phyloP scores from a whole-genome alignment of 2,329 filamentous ascomycete genomes.

The Fusarium liriodendri region DNA sequence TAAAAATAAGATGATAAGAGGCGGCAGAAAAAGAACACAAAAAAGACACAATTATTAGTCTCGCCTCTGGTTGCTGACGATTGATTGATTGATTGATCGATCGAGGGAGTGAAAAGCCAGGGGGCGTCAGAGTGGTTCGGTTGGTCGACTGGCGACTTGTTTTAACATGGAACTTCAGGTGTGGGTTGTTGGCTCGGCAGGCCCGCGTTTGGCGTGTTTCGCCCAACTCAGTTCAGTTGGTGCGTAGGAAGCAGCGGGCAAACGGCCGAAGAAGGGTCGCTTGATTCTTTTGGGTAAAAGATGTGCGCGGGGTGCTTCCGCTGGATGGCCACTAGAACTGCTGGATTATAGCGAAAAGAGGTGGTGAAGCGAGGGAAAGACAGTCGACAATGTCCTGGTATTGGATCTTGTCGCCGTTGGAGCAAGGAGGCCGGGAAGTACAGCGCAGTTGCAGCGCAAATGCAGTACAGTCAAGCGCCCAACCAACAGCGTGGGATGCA shows the following conservation, averaged over 20 bases:
- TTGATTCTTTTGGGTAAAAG: conserved; percentile 25
- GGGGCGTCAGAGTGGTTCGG: conserved; percentile 38
- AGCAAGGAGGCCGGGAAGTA: conserved; percentile 27
- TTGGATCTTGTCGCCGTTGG: conserved; percentile 10
- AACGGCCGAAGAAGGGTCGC: conserved; percentile 8
- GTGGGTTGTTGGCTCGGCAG: conserved; percentile 39
- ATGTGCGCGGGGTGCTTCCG: conserved; percentile 2
- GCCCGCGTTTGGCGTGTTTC: conserved; percentile 42
- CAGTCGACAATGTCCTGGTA: conserved; percentile 16
- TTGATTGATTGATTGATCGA: conserved; percentile 13
- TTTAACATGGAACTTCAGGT: conserved; percentile 32
- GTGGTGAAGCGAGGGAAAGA: background rate
- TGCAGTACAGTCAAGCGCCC: conserved; percentile 38
- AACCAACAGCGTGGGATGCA: conserved; percentile 43
- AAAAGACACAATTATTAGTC: conserved; percentile 27
- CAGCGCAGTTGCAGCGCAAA: conserved; percentile 8
- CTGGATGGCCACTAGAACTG: conserved; percentile 5
- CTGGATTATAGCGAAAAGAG: conserved; percentile 10
- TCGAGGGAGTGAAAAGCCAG: conserved; percentile 26
- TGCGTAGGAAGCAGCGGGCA: conserved; percentile 7
- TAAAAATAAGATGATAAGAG: conserved; percentile 8
- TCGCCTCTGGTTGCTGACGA: conserved; percentile 16
- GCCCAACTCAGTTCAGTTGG: conserved; percentile 34
- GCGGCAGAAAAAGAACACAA: conserved; percentile 4
- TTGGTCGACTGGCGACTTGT: conserved; percentile 39